These are phyloP conservation scores for Penicillium samsonianum DNA, from an alignment of 495 filamentous ascomycete genomes.

Conservation along the genomic window DNA sequence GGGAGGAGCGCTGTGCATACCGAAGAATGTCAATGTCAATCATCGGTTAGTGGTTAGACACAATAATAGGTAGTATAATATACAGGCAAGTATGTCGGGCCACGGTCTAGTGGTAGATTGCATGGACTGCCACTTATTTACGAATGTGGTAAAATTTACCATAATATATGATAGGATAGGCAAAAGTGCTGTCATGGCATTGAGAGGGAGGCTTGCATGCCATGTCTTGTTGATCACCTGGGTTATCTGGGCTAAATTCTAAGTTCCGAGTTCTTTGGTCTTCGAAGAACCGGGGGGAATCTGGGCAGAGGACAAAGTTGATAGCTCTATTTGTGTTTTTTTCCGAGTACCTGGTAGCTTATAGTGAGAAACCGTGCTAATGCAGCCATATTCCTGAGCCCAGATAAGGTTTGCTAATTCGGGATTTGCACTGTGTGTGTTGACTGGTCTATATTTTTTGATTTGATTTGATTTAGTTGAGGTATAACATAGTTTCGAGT, in stretches of 20 bases:
- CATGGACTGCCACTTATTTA: background rate
- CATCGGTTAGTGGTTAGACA: background rate
- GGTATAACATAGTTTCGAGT: background rate
- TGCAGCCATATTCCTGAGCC: constrained; percentile 9
- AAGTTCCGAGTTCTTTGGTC: background rate
- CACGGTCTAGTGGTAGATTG: background rate
- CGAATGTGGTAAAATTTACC: constrained; percentile 5
- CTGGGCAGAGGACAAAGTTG: constrained; percentile 22
- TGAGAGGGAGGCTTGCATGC: constrained; percentile 18
- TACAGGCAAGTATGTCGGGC: background rate
- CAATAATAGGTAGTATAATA: background rate
- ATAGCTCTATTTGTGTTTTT: constrained; percentile 18
- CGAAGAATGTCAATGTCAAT: constrained; percentile 10
- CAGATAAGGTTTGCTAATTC: constrained; percentile 16
- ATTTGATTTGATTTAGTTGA: background rate
- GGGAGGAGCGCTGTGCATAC: constrained; percentile 6
- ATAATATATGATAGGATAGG: background rate
- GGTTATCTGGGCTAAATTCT: background rate
- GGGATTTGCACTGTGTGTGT: constrained; percentile 4
- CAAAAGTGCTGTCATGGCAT: constrained; percentile 3
- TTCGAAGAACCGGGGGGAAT: constrained; percentile 13
- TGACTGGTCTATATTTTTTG: constrained; percentile 7
- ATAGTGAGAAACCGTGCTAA: constrained; percentile 16
- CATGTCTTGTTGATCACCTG: constrained; percentile 19
- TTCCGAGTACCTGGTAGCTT: constrained; percentile 18